phyloP scores from a whole-genome alignment of 306 rosid genomes.

The Cercis canadensis region DNA sequence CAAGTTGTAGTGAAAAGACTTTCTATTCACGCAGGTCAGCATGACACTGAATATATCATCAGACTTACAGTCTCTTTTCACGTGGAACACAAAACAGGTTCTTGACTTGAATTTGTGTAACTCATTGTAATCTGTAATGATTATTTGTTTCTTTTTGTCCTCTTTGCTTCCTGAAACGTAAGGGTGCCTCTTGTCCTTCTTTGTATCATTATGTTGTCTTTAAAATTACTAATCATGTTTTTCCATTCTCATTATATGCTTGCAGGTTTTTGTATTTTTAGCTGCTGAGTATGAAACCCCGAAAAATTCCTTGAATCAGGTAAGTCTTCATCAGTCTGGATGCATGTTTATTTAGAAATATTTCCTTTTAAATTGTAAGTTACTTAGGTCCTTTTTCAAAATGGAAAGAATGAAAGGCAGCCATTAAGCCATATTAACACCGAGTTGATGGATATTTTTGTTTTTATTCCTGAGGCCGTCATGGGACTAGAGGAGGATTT shows the following conservation, averaged over 20 bases:
- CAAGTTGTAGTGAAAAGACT: constrained; percentile 28
- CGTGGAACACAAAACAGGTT: constrained; percentile 99
- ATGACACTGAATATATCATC: constrained; percentile 85
- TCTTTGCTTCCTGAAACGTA: constrained; percentile 12
- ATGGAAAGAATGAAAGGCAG: background rate
- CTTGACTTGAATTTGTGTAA: constrained; percentile 29
- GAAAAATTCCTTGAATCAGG: constrained; percentile 79
- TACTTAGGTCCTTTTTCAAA: background rate
- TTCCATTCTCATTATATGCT: constrained; percentile 7
- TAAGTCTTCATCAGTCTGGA: constrained; percentile 25
- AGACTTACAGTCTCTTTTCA: constrained; percentile 89
- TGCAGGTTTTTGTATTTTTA: constrained; percentile 80
- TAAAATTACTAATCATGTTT: background rate
- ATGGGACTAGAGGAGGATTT: background rate
- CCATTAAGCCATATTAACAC: no score
- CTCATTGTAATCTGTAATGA: background rate
- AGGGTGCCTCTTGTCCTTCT: background rate
- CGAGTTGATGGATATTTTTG: background rate
- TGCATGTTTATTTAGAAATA: constrained; percentile 24
- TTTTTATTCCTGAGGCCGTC: background rate
- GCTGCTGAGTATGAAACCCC: constrained; percentile 89
- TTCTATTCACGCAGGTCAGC: constrained; percentile 72
- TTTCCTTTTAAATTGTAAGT: background rate
- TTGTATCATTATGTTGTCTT: constrained; percentile 18
- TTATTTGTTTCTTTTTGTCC: background rate